phyloP scores from a whole-genome alignment of 345 rosid species.

The Eucalyptus polybractea region DNA sequence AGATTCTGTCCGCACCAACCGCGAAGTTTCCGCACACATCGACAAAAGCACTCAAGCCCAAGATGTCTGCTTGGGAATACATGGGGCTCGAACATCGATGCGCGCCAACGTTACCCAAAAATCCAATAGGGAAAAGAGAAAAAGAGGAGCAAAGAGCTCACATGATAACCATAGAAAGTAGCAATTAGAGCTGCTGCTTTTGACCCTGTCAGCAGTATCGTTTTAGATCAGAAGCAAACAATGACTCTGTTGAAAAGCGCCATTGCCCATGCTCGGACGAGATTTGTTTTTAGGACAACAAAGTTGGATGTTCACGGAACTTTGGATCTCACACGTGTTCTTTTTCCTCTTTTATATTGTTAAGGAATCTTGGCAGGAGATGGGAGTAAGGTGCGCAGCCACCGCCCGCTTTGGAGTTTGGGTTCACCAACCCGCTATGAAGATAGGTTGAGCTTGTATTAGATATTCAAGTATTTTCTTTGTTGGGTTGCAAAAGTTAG shows the following conservation, averaged over 20 bases:
- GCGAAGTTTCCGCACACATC: background rate
- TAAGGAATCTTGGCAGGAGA: background rate
- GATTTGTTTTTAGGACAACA: background rate
- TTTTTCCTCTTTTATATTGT: background rate
- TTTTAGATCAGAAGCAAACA: background rate
- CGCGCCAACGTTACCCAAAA: background rate
- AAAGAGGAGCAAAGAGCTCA: background rate
- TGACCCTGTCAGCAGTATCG: background rate
- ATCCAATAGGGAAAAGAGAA: background rate
- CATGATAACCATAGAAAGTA: background rate
- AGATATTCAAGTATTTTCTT: background rate
- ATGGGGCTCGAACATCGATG: background rate
- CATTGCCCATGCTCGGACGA: background rate
- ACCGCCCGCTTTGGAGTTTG: background rate
- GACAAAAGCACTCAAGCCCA: background rate
- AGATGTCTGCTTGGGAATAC: background rate
- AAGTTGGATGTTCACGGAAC: background rate
- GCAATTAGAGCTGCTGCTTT: background rate
- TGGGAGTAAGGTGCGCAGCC: background rate
- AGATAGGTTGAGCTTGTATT: background rate
- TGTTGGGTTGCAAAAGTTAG: background rate
- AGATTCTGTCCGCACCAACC: background rate
- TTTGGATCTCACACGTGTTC: background rate
- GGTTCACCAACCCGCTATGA: background rate
- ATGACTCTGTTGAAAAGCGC: background rate